A percentile compares a stretch with the other conserved stretches of the same genome.
These are phyloP conservation scores for Saccharum spontaneum DNA, from an alignment of 176 grass and related monocot species.

Conservation along the genomic window DNA sequence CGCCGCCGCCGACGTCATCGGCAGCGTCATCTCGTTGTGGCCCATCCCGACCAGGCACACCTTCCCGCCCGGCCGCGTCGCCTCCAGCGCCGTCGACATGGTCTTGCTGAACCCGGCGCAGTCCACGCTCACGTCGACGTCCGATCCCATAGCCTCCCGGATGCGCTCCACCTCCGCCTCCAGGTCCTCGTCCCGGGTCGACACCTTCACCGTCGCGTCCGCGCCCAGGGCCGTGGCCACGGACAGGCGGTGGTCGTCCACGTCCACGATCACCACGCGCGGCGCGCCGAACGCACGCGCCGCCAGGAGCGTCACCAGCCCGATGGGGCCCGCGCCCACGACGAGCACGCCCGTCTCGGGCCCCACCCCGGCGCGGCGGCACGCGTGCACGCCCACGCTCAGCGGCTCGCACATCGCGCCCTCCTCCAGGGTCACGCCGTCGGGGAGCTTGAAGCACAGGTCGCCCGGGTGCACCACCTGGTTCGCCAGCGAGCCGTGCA, in stretches of 20 bases:
- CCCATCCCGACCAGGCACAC: slow-evolving; percentile 92
- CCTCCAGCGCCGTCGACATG: slow-evolving; percentile 76
- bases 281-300: slow-evolving; percentile 75
- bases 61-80: slow-evolving; percentile 66
- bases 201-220: slow-evolving; percentile 62
- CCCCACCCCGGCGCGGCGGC: slow-evolving; percentile 69
- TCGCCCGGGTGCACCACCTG: slow-evolving; percentile 90
- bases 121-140: slow-evolving; percentile 79
- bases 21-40: slow-evolving; percentile 92
- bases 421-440: slow-evolving; percentile 76
- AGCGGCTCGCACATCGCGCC: slow-evolving; percentile 99
- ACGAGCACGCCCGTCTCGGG: slow-evolving; percentile 71
- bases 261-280: slow-evolving; percentile 65
- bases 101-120: slow-evolving; percentile 93
- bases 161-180: slow-evolving; percentile 53
- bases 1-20: slow-evolving; percentile 70
- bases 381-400: slow-evolving; percentile 89
- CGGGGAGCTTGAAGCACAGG: slow-evolving; percentile 90
- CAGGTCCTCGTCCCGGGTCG: slow-evolving; percentile 38
- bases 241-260: slow-evolving; percentile 71
- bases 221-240: slow-evolving; percentile 74
- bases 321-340: slow-evolving; percentile 84
- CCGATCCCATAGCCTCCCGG: slow-evolving; percentile 52
- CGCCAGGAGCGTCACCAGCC: slow-evolving; percentile 66
- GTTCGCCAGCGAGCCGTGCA: slow-evolving; percentile 78